These are phyloP conservation scores for Salvia sclarea DNA, from an alignment of 305 asterid genomes.

Conservation along the genomic window DNA sequence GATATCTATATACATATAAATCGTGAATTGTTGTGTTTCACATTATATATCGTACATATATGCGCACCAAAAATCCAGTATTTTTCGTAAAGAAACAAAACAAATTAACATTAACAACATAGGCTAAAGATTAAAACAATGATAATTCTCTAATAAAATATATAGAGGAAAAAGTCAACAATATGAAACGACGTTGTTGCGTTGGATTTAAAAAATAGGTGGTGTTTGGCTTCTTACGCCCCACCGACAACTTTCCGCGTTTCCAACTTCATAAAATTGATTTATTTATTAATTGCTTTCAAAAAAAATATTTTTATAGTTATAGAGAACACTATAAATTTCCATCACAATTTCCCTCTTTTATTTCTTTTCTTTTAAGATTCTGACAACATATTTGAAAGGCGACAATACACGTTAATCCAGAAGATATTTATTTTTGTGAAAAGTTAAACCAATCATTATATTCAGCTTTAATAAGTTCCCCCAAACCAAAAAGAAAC, in stretches of 20 bases:
- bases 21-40: not conserved
- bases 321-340: too few relatives aligned
- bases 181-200: conserved; percentile 5
- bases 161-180: conserved; percentile 12
- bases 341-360: too few relatives aligned
- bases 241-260: conserved; percentile 40
- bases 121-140: too few relatives aligned
- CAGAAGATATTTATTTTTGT: not conserved
- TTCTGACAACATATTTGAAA: too few relatives aligned
- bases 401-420: not conserved
- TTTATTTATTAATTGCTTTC: not conserved
- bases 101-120: too few relatives aligned
- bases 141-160: not conserved
- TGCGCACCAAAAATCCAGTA: not conserved
- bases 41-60: not conserved
- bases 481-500: not conserved
- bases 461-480: not conserved
- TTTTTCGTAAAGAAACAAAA: not conserved
- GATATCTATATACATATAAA: not conserved
- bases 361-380: not conserved
- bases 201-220: conserved; percentile 4
- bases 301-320: too few relatives aligned
- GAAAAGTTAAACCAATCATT: not conserved
- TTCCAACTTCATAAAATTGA: not conserved
- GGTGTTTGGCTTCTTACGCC: conserved; percentile 31